Conservation (phyloP, 2,329 filamentous ascomycete species). For the Trichoderma lentiforme region DNA sequence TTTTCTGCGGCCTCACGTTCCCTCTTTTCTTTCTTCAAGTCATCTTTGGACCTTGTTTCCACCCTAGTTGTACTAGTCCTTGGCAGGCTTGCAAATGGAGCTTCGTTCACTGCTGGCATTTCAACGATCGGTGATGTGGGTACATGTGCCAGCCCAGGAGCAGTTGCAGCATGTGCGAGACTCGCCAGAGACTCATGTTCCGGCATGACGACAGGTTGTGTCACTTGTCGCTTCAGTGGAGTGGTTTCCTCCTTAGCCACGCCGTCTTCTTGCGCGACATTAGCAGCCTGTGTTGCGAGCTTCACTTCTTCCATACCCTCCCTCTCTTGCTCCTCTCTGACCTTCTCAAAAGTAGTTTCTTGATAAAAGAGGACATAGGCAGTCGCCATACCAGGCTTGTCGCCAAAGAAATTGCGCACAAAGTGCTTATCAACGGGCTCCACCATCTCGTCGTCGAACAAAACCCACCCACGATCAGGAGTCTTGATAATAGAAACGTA, state of each 20-base stretch:
- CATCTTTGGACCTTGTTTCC: constrained; percentile 51
- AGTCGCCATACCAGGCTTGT: constrained; percentile 84
- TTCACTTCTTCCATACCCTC: constrained; percentile 66
- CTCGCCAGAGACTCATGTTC: constrained; percentile 50
- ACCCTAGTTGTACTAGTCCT: constrained; percentile 27
- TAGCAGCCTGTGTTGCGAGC: constrained; percentile 55
- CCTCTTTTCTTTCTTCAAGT: constrained; percentile 66
- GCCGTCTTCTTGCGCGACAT: constrained; percentile 46
- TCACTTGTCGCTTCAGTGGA: constrained; percentile 49
- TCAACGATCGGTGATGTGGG: not conserved
- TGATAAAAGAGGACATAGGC: constrained; percentile 98
- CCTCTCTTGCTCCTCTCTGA: constrained; percentile 74
- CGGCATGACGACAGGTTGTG: constrained; percentile 47
- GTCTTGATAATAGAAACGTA: constrained; percentile 99
- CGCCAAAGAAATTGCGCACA: constrained; percentile 95
- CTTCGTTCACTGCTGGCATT: not conserved
- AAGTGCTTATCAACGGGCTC: constrained; percentile 97
- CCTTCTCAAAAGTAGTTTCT: constrained; percentile 71
- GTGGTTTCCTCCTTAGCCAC: constrained; percentile 43
- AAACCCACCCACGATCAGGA: constrained; percentile 87
- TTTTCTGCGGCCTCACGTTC: constrained; percentile 57
- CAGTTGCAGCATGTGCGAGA: constrained; percentile 65
- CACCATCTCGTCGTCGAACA: constrained; percentile 98
- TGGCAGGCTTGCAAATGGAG: not conserved
- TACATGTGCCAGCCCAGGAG: constrained; percentile 34